Conservation (phyloP, 2,329 filamentous ascomycete species). For the Cercospora sesami region DNA sequence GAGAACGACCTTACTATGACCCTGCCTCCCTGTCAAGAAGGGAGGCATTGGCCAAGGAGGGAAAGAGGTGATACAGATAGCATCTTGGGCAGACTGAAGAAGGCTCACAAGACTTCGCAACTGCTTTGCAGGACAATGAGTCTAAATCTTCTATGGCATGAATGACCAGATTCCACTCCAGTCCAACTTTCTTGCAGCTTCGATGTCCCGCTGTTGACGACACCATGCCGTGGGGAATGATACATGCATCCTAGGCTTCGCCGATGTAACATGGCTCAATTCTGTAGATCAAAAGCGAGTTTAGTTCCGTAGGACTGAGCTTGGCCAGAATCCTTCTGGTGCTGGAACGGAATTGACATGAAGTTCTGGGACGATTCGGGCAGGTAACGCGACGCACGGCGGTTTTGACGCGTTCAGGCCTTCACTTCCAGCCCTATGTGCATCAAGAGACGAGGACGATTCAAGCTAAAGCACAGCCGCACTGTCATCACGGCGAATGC, state of each 20-base stretch:
- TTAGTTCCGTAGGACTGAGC: not conserved
- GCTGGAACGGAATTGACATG: not conserved
- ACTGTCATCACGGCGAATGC: not conserved
- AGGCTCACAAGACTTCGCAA: no score
- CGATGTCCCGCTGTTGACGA: not conserved
- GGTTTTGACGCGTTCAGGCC: not conserved
- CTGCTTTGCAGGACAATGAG: no score
- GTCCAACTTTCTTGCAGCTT: not conserved
- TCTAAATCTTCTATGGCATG: no score
- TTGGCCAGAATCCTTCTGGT: not conserved
- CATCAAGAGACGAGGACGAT: not conserved
- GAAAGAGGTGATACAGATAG: not conserved
- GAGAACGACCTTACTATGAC: slow-evolving; percentile 29
- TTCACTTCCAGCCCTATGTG: not conserved
- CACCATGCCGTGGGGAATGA: not conserved
- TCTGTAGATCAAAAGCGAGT: not conserved
- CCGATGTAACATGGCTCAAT: not conserved
- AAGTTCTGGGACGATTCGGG: not conserved
- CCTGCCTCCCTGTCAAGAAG: slow-evolving; percentile 21
- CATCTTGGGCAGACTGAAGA: not conserved
- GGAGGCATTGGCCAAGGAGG: slow-evolving; percentile 20
- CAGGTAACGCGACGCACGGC: not conserved
- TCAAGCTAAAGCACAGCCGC: not conserved
- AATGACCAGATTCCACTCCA: not conserved
- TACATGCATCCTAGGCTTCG: not conserved